phyloP scores from a whole-genome alignment of 805 yeast genomes.

The Tetrapisispora pingtungensis region DNA sequence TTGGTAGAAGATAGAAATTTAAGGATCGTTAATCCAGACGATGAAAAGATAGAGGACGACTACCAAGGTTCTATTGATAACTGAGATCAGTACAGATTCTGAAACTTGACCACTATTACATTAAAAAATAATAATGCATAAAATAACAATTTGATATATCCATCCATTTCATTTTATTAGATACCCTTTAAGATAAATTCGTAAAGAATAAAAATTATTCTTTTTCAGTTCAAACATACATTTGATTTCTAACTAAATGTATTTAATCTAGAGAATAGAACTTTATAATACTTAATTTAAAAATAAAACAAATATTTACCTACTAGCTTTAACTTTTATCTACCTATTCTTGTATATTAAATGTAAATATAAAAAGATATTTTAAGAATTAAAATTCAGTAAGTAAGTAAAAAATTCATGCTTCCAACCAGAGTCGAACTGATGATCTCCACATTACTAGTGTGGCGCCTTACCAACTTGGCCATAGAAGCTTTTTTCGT shows the following conservation, averaged over 20 bases:
- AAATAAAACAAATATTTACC: too few species aligned
- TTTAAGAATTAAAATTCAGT: too few species aligned
- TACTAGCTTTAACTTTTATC: too few species aligned
- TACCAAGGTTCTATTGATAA: background rate
- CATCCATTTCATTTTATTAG: background rate
- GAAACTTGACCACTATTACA: background rate
- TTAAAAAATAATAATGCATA: background rate
- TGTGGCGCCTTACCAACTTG: constrained; percentile 80
- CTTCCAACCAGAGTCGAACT: constrained; percentile 69
- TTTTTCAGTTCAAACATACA: too few species aligned
- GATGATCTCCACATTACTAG: constrained; percentile 83
- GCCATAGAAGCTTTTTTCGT: constrained; percentile 56
- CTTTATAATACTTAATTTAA: too few species aligned
- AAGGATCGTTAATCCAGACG: constrained; percentile 42
- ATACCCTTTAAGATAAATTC: background rate
- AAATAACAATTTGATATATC: background rate
- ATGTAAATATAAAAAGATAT: too few species aligned
- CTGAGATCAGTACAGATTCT: background rate
- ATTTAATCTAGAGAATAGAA: too few species aligned
- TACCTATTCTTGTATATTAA: too few species aligned
- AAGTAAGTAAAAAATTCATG: constrained; percentile 28
- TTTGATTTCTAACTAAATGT: too few species aligned
- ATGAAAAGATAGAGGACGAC: constrained; percentile 6
- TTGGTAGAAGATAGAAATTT: constrained; percentile 31
- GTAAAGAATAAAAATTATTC: too few species aligned